Conservation (phyloP, 2,329 filamentous ascomycete genomes). For the Colletotrichum scovillei region DNA sequence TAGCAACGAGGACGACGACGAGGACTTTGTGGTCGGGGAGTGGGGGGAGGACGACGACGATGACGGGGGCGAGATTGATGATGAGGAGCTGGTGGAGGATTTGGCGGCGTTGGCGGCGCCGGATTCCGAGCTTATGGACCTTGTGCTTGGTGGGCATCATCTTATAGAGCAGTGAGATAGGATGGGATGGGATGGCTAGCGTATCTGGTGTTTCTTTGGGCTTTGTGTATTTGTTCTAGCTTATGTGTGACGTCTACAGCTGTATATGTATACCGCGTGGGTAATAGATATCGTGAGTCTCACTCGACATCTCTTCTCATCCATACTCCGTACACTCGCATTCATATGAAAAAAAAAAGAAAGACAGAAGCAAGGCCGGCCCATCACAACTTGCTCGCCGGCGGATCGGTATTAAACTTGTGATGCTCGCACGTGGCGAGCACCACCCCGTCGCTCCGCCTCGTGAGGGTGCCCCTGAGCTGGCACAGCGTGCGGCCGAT, state of each 20-base stretch:
- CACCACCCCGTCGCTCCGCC: conserved; percentile 62
- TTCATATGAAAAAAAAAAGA: not conserved
- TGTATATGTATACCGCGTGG: not conserved
- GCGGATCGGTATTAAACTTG: conserved; percentile 70
- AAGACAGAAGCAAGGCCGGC: too few relatives aligned
- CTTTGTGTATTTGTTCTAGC: not conserved
- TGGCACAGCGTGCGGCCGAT: conserved; percentile 65
- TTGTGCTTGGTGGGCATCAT: conserved; percentile 26
- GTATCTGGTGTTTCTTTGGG: too few relatives aligned
- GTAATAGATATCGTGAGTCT: not conserved
- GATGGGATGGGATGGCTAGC: not conserved
- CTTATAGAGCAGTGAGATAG: conserved; percentile 6
- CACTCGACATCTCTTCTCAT: not conserved
- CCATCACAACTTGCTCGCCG: conserved; percentile 41
- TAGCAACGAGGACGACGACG: conserved; percentile 40
- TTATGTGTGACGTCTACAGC: not conserved
- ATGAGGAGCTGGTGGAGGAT: conserved; percentile 41
- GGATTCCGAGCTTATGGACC: conserved; percentile 32
- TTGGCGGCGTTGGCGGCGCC: conserved; percentile 34
- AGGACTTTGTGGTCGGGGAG: conserved; percentile 37
- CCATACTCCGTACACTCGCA: not conserved
- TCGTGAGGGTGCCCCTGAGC: conserved; percentile 65
- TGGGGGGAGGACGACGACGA: conserved; percentile 45
- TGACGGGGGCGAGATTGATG: conserved; percentile 37
- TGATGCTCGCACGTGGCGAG: conserved; percentile 72